Conservation (phyloP, 2,329 filamentous ascomycete genomes). For the Colletotrichum abscissum region DNA sequence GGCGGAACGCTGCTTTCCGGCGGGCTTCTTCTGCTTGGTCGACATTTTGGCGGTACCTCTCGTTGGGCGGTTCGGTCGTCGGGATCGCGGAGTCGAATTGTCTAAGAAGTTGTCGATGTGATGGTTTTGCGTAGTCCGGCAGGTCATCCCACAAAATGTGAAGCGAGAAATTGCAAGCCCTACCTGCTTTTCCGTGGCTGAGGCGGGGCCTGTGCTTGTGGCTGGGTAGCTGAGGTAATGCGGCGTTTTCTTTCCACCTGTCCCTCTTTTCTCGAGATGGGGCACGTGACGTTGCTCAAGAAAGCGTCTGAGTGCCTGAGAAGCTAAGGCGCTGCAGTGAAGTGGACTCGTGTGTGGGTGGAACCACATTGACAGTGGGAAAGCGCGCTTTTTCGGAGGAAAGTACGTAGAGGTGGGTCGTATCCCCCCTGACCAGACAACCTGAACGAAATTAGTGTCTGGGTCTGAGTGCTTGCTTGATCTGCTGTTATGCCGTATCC, state of each 20-base stretch:
- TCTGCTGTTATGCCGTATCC: conserved; percentile 28
- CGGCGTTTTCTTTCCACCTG: neutral
- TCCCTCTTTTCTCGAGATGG: neutral
- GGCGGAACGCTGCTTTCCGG: conserved; percentile 86
- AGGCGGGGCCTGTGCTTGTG: conserved; percentile 8
- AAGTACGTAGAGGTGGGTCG: conserved; percentile 20
- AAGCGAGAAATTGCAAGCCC: conserved; percentile 33
- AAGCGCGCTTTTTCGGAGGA: conserved; percentile 8
- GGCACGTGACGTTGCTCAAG: neutral
- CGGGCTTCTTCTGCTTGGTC: conserved; percentile 70
- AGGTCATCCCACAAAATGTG: conserved; percentile 34
- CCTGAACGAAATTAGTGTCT: conserved; percentile 33
- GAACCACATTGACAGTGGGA: neutral
- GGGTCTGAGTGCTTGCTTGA: conserved; percentile 24
- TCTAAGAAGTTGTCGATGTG: conserved; percentile 34
- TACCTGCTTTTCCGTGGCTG: conserved; percentile 6
- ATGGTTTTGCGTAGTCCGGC: conserved; percentile 18
- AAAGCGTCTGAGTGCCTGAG: neutral
- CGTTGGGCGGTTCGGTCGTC: conserved; percentile 33
- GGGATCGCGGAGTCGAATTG: conserved; percentile 32
- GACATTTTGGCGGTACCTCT: conserved; percentile 66
- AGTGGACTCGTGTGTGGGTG: neutral
- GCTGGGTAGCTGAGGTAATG: neutral
- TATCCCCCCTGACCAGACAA: conserved; percentile 32
- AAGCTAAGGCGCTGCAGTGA: neutral